A percentile compares a stretch with the other conserved stretches of the same genome.
Conservation (phyloP, 2,329 filamentous ascomycete genomes). For the Fusarium anguioides region DNA sequence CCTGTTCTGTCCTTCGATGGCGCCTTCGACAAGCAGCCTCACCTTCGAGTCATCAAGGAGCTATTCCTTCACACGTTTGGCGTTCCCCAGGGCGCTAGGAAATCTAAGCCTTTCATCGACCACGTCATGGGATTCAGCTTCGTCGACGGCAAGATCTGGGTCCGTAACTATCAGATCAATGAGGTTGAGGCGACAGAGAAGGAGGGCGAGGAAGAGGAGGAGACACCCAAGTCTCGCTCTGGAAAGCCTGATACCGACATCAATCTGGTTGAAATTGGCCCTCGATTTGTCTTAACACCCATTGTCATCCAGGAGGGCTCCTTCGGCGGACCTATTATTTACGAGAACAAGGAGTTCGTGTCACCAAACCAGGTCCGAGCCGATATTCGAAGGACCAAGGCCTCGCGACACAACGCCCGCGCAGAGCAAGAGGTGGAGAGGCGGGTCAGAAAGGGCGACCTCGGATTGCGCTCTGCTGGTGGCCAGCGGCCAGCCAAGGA, state of each 20-base stretch:
- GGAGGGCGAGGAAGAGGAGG: slow-evolving; percentile 56
- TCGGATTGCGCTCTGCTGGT: slow-evolving; percentile 78
- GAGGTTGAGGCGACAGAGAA: slow-evolving; percentile 75
- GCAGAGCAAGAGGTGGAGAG: slow-evolving; percentile 79
- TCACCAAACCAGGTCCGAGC: slow-evolving; percentile 93
- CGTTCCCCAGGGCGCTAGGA: slow-evolving; percentile 87
- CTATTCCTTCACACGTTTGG: slow-evolving; percentile 91
- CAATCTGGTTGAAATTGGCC: slow-evolving; percentile 90
- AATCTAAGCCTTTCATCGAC: slow-evolving; percentile 95
- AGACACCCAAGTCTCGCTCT: slow-evolving; percentile 53
- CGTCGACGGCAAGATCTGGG: slow-evolving; percentile 94
- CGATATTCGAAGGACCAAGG: slow-evolving; percentile 81
- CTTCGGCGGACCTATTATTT: slow-evolving; percentile 96
- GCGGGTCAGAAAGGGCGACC: slow-evolving; percentile 76
- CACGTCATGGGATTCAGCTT: slow-evolving; percentile 93
- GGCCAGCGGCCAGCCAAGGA: slow-evolving; percentile 71
- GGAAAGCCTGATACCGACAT: slow-evolving; percentile 74
- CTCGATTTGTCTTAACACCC: slow-evolving; percentile 90
- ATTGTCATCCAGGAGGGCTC: slow-evolving; percentile 95
- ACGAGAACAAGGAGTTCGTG: slow-evolving; percentile 97
- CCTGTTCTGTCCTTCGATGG: slow-evolving; percentile 93
- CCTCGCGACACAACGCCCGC: slow-evolving; percentile 79
- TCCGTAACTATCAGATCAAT: slow-evolving; percentile 92
- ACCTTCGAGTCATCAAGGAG: slow-evolving; percentile 87
- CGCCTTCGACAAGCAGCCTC: slow-evolving; percentile 82